A percentile compares a stretch with the other conserved stretches of the same genome.
Conservation (phyloP, 768 basidiomycete species). For the Suillus hirtellus region DNA sequence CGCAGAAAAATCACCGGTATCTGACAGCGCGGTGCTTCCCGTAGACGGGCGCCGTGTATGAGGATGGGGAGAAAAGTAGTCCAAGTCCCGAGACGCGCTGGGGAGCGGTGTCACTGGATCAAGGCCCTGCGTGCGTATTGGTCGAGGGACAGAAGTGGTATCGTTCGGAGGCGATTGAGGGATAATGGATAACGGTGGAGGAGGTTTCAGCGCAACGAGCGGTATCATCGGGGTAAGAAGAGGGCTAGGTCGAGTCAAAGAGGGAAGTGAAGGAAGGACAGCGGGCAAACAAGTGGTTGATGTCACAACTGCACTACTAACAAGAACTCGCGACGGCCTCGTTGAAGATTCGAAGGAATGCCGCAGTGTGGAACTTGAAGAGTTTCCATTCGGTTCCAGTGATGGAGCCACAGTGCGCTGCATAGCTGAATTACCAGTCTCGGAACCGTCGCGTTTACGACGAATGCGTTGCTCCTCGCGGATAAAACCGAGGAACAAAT, state of each 20-base stretch:
- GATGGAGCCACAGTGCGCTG: slow-evolving; percentile 28
- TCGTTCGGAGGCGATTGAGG: slow-evolving; percentile 46
- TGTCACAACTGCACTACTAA: slow-evolving; percentile 49
- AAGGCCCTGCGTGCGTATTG: slow-evolving; percentile 45
- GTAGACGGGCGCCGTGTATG: slow-evolving; percentile 48
- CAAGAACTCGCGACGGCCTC: slow-evolving; percentile 27
- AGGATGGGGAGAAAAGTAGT: slow-evolving; percentile 53
- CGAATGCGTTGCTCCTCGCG: slow-evolving; percentile 60
- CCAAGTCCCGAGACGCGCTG: slow-evolving; percentile 36
- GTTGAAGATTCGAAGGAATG: slow-evolving; percentile 31
- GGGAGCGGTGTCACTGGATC: slow-evolving; percentile 33
- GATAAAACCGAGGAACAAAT: slow-evolving; percentile 80
- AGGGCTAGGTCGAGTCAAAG: slow-evolving; percentile 50
- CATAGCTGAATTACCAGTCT: slow-evolving; percentile 19
- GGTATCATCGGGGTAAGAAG: slow-evolving; percentile 63
- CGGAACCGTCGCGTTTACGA: slow-evolving; percentile 34
- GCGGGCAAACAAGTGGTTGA: slow-evolving; percentile 71
- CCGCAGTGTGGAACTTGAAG: slow-evolving; percentile 20
- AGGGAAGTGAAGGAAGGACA: slow-evolving; percentile 48
- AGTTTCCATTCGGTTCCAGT: slow-evolving; percentile 27
- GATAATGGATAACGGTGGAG: slow-evolving; percentile 35
- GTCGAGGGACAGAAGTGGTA: slow-evolving; percentile 32
- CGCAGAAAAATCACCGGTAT: slow-evolving; percentile 49
- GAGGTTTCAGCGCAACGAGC: slow-evolving; percentile 33
- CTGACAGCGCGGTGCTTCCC: slow-evolving; percentile 40